Percentiles rank a stretch among this genome's conserved stretches.
phyloP scores from a whole-genome alignment of 1,139 yeast species.

The Zygosaccharomyces sapae region DNA sequence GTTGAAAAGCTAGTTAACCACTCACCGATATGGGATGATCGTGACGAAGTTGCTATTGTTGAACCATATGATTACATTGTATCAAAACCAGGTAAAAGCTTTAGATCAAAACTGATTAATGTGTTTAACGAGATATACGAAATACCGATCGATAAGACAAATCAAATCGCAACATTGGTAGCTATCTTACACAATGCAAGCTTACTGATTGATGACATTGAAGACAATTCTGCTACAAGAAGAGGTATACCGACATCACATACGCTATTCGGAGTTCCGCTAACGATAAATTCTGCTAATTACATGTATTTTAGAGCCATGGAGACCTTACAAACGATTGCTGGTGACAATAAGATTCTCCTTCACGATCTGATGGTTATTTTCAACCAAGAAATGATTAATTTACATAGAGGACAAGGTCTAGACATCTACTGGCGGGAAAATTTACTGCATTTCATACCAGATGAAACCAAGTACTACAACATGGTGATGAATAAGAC shows the following conservation, averaged over 20 bases:
- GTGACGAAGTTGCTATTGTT: slow-evolving; percentile 21
- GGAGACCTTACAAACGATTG: slow-evolving; percentile 34
- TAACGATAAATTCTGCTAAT: slow-evolving; percentile 78
- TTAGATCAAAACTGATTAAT: slow-evolving; percentile 46
- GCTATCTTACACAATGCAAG: slow-evolving; percentile 64
- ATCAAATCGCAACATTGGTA: slow-evolving; percentile 43
- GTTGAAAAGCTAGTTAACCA: neutral
- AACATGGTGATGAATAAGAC: slow-evolving; percentile 85
- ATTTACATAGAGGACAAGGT: slow-evolving; percentile 86
- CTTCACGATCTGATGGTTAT: slow-evolving; percentile 38
- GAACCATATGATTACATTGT: slow-evolving; percentile 51
- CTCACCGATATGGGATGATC: slow-evolving; percentile 23
- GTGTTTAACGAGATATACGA: slow-evolving; percentile 48
- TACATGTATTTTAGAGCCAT: slow-evolving; percentile 73
- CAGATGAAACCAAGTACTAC: slow-evolving; percentile 63
- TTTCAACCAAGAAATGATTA: slow-evolving; percentile 66
- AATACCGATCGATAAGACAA: slow-evolving; percentile 39
- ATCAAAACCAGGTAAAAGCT: slow-evolving; percentile 52
- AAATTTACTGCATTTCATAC: slow-evolving; percentile 45
- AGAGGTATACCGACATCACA: slow-evolving; percentile 81
- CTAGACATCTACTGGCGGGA: slow-evolving; percentile 88
- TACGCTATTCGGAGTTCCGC: slow-evolving; percentile 66
- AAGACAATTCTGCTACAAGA: slow-evolving; percentile 65
- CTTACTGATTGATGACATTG: slow-evolving; percentile 77
- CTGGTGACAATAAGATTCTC: slow-evolving; percentile 12